Evolutionary conservation across 2,329 filamentous ascomycete genomes (phyloP).

Genomic region (Ophiocordyceps sinensis): DNA sequence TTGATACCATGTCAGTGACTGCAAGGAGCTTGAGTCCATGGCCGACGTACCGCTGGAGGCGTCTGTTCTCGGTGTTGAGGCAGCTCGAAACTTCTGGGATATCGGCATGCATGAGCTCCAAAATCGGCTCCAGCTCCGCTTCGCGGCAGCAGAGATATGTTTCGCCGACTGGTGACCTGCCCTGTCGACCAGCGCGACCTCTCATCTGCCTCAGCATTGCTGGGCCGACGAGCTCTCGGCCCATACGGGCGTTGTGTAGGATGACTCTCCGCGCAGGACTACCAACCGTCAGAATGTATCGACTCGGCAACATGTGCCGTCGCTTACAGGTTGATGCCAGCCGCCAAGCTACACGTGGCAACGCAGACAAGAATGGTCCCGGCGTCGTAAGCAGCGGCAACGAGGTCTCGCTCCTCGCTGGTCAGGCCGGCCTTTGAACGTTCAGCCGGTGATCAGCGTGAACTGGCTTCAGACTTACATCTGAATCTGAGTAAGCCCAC

Average conservation of each 20-base stretch:
- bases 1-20: slow-evolving; percentile 12
- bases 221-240: slow-evolving; percentile 60
- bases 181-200: slow-evolving; percentile 62
- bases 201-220: slow-evolving; percentile 73
- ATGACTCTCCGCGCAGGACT: slow-evolving; percentile 57
- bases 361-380: slow-evolving; percentile 57
- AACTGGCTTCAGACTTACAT: slow-evolving; percentile 16
- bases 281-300: slow-evolving; percentile 3
- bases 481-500: slow-evolving; percentile 9
- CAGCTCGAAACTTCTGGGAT: slow-evolving; percentile 57
- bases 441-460: slow-evolving; percentile 7
- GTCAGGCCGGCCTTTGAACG: slow-evolving; percentile 46
- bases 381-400: slow-evolving; percentile 55
- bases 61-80: slow-evolving; percentile 49
- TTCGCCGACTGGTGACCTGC: slow-evolving; percentile 64
- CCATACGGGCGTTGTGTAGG: slow-evolving; percentile 62
- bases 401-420: slow-evolving; percentile 58
- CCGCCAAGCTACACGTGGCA: slow-evolving; percentile 67
- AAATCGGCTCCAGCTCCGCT: slow-evolving; percentile 52
- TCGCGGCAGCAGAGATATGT: slow-evolving; percentile 63
- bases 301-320: background rate
- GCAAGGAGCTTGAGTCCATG: background rate
- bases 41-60: slow-evolving; percentile 43
- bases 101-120: slow-evolving; percentile 57
- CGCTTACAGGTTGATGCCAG: slow-evolving; percentile 56